phyloP scores from a whole-genome alignment of 2,329 filamentous ascomycete genomes.

The Proliferodiscus dingleyae region DNA sequence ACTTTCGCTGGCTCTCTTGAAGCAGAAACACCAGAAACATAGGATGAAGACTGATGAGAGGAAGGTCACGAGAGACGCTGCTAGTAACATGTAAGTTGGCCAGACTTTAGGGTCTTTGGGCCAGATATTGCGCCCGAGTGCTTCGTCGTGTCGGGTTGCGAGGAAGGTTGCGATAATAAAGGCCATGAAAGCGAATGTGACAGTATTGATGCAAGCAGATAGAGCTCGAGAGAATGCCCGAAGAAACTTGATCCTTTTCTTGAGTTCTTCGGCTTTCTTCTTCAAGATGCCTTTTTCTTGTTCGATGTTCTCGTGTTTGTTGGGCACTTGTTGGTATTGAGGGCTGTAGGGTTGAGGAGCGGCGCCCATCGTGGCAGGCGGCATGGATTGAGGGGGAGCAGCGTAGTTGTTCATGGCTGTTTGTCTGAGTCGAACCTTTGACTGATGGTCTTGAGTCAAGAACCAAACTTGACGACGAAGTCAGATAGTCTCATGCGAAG shows the following conservation, averaged over 20 bases:
- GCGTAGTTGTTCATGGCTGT: not conserved
- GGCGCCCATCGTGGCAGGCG: not conserved
- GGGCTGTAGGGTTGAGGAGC: not conserved
- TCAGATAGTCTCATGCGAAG: no score
- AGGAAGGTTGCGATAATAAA: slow-evolving; percentile 1
- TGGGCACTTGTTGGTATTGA: not conserved
- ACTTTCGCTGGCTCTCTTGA: slow-evolving; percentile 2
- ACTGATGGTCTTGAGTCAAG: no score
- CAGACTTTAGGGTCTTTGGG: not conserved
- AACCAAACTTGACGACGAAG: no score
- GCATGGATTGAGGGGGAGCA: not conserved
- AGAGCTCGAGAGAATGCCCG: not conserved
- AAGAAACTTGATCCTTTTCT: not conserved
- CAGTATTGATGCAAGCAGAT: not conserved
- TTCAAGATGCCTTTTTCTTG: not conserved
- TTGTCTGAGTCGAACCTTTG: no score
- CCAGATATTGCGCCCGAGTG: slow-evolving; percentile 2
- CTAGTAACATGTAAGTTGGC: slow-evolving; percentile 2
- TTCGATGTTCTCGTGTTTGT: not conserved
- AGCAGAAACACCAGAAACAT: slow-evolving; percentile 3
- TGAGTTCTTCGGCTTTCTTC: no score
- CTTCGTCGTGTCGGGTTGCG: slow-evolving; percentile 1
- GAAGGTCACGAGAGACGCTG: slow-evolving; percentile 2
- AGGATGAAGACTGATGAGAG: not conserved
- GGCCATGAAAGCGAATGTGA: slow-evolving; percentile 6